Base-by-base conservation (phyloP, 2,329 filamentous ascomycete genomes). In the Diaporthe destruens region DNA sequence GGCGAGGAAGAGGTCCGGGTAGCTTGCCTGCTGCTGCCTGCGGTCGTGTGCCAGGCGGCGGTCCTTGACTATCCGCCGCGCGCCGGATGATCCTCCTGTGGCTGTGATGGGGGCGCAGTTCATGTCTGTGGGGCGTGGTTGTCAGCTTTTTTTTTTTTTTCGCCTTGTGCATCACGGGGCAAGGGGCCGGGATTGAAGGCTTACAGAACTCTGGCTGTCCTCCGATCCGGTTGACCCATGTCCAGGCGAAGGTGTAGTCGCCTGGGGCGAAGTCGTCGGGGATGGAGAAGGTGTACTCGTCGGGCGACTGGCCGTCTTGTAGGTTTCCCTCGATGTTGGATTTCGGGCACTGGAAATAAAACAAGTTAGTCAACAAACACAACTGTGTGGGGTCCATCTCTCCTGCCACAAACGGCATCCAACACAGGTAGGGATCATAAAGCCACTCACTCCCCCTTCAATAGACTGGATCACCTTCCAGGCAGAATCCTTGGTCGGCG, bases 391-490 rank as follows among this genome's bases (percentile, higher is more conserved):
- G 34, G 20, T 11, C 59, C 23, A 20, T 23, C 9, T 11, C 5
- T 6, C 8, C 16, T 8, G 18, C 44, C 44, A 16, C 44, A 20
- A 18, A 53, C 53, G 44, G 8, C 57, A n/a, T 0, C 3, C 29
- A 61, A 34, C 18, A 51, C 0, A 49, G n/a, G 29, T 6, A 49
- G n/a, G 29, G 3, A 49, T 3, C 9, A 8, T 2, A 39, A 25
- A n/a, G 44, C 20, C 16, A 66, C 61, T 66, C 16, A 66, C 61
- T 20, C 92, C 92, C 51, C 92, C 92, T 63, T 91, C 84, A 71
- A 92, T 90, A 0, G 89, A 92, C 78, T 93, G 87, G 77, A 95
- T 92, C 75, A 95, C 92, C 76, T 90, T 90, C 88, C 90, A 95
- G 56, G 85, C 83, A 3, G 86, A 87, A 71, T 86, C 80, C 73